Evolutionary conservation across 768 basidiomycete species (phyloP).

Genomic region (Phaeolepiota aurea): DNA sequence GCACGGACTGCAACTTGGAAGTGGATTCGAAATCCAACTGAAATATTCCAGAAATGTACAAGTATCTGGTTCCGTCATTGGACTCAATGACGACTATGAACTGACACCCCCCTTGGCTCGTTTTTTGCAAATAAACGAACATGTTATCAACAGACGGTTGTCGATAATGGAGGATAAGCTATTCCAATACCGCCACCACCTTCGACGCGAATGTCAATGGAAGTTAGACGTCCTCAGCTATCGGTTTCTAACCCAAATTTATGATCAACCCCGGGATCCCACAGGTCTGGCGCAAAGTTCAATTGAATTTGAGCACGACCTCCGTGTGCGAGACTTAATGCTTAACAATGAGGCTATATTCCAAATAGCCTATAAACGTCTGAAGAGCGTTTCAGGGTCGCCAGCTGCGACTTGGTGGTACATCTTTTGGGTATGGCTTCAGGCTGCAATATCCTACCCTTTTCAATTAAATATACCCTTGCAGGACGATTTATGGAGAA

Average conservation of each 20-base stretch:
- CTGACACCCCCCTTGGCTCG: constrained; percentile 54
- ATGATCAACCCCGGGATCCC: constrained; percentile 43
- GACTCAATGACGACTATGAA: constrained; percentile 58
- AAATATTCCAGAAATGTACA: constrained; percentile 44
- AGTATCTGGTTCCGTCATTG: constrained; percentile 44
- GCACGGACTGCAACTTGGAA: constrained; percentile 50
- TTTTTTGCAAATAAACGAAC: constrained; percentile 51
- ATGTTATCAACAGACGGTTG: constrained; percentile 35
- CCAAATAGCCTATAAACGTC: constrained; percentile 42
- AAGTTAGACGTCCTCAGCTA: constrained; percentile 55
- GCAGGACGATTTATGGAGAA: constrained; percentile 70
- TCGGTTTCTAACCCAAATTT: constrained; percentile 52
- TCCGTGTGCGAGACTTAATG: constrained; percentile 46
- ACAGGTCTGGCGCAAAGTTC: constrained; percentile 34
- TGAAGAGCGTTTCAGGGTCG: constrained; percentile 37
- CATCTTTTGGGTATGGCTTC: constrained; percentile 56
- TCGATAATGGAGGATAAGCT: constrained; percentile 38
- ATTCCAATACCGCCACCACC: constrained; percentile 41
- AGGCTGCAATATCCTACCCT: background rate
- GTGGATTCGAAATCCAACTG: constrained; percentile 59
- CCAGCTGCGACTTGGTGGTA: constrained; percentile 68
- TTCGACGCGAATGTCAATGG: constrained; percentile 35
- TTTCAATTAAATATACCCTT: constrained; percentile 3
- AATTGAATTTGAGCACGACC: constrained; percentile 42
- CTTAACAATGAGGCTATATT: constrained; percentile 36